phyloP scores from a whole-genome alignment of 306 rosid genomes.

The Vigna mungo region DNA sequence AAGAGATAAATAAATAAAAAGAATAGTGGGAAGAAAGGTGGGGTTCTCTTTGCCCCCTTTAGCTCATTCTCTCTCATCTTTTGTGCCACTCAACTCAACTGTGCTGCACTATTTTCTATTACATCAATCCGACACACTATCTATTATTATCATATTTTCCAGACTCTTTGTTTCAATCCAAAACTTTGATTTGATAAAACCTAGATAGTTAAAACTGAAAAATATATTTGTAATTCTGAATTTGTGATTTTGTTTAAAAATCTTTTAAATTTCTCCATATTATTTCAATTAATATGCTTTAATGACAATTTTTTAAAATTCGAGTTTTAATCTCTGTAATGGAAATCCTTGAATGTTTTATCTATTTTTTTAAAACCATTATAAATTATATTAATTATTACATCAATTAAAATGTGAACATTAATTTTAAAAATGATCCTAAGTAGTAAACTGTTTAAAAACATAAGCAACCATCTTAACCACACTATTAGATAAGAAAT shows the following conservation, averaged over 20 bases:
- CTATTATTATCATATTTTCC: too few relatives aligned
- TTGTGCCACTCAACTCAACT: conserved; percentile 36
- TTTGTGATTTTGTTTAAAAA: too few relatives aligned
- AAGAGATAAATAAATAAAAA: conserved; percentile 20
- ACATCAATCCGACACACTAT: background rate
- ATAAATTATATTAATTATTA: too few relatives aligned
- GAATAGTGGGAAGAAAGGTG: conserved; percentile 35
- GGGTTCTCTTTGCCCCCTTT: conserved; percentile 51
- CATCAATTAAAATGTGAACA: background rate
- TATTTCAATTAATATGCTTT: too few relatives aligned
- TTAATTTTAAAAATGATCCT: background rate
- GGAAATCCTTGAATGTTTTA: too few relatives aligned
- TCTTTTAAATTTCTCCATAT: too few relatives aligned
- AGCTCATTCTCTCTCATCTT: conserved; percentile 39
- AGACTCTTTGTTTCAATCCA: too few relatives aligned
- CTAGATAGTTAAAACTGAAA: too few relatives aligned
- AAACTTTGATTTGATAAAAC: too few relatives aligned
- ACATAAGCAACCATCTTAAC: background rate
- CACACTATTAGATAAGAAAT: background rate
- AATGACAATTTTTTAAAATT: too few relatives aligned
- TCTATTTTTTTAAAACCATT: background rate
- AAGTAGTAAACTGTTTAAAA: background rate
- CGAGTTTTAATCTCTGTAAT: too few relatives aligned
- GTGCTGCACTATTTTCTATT: conserved; percentile 50
- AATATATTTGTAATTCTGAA: too few relatives aligned